phyloP scores from a whole-genome alignment of 768 basidiomycete genomes.

The Tricholoma sp. region DNA sequence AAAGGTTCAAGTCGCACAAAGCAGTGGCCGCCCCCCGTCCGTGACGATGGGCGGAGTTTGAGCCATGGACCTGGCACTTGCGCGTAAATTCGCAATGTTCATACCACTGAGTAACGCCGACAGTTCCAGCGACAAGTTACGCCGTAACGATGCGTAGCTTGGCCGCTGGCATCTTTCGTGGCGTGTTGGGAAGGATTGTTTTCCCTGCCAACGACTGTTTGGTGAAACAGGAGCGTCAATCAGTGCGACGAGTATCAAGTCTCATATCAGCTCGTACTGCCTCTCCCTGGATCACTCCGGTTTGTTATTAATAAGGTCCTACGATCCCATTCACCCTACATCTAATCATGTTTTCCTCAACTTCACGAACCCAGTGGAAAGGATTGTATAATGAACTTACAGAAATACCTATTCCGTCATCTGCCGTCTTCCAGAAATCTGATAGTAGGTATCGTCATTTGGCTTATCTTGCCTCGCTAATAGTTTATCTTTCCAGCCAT shows the following conservation, averaged over 20 bases:
- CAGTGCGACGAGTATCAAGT: background rate
- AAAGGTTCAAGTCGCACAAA: too few relatives aligned
- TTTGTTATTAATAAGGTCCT: background rate
- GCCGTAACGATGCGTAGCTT: background rate
- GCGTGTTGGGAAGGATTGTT: background rate
- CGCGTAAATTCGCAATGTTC: too few relatives aligned
- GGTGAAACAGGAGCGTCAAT: conserved; percentile 1
- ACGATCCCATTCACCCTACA: background rate
- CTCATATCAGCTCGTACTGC: background rate
- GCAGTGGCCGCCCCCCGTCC: too few relatives aligned
- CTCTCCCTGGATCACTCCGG: background rate
- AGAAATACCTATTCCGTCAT: conserved; percentile 34
- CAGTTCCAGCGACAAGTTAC: too few relatives aligned
- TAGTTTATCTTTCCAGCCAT: conserved; percentile 24
- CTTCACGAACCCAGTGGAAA: background rate
- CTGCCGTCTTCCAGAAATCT: conserved; percentile 27
- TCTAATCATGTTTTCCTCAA: background rate
- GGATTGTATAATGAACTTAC: conserved; percentile 33
- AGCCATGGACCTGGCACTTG: too few relatives aligned
- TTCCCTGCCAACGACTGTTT: background rate
- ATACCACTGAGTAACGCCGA: too few relatives aligned
- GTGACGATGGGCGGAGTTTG: too few relatives aligned
- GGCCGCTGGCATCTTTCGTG: background rate
- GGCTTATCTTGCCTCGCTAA: background rate
- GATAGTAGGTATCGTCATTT: conserved; percentile 8